Conservation (phyloP, 73 alveolate genomes). For the Effrenium voratum region DNA sequence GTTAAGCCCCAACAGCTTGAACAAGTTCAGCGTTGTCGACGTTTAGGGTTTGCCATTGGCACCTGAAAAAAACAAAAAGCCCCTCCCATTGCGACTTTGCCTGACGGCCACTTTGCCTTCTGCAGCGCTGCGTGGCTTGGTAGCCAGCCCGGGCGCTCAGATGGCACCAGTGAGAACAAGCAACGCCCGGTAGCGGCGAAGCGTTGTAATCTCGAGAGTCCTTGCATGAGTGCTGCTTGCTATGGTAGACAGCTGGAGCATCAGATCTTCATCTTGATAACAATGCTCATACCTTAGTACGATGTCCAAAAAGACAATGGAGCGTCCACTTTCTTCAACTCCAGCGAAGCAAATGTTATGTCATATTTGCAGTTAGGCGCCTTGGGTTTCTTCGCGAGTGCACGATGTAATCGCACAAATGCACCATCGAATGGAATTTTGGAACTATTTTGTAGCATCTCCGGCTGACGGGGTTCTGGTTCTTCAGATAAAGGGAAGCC, state of each 20-base stretch:
- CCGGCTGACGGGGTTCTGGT: too few relatives aligned
- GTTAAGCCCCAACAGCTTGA: too few relatives aligned
- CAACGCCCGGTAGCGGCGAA: constrained; percentile 40
- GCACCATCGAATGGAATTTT: neutral
- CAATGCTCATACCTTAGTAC: neutral
- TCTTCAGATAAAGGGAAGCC: neutral
- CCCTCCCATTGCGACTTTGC: too few relatives aligned
- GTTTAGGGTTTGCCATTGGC: too few relatives aligned
- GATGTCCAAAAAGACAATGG: neutral
- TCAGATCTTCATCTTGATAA: constrained; percentile 37
- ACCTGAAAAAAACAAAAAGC: too few relatives aligned
- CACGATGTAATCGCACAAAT: neutral
- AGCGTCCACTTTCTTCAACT: neutral
- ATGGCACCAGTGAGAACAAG: too few relatives aligned
- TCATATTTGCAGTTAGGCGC: neutral
- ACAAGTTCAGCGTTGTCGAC: too few relatives aligned
- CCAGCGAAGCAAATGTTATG: neutral
- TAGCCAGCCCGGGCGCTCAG: too few relatives aligned
- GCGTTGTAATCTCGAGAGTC: constrained; percentile 1
- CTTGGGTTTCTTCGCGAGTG: neutral
- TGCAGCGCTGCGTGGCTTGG: too few relatives aligned
- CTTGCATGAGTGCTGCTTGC: neutral
- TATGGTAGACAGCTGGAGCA: neutral
- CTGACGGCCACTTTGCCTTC: too few relatives aligned
- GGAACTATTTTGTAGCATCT: neutral